A percentile compares a stretch with the other conserved stretches of the same genome.
phyloP scores from a whole-genome alignment of 2,329 filamentous ascomycete genomes.

The Thielaviopsis euricoi region DNA sequence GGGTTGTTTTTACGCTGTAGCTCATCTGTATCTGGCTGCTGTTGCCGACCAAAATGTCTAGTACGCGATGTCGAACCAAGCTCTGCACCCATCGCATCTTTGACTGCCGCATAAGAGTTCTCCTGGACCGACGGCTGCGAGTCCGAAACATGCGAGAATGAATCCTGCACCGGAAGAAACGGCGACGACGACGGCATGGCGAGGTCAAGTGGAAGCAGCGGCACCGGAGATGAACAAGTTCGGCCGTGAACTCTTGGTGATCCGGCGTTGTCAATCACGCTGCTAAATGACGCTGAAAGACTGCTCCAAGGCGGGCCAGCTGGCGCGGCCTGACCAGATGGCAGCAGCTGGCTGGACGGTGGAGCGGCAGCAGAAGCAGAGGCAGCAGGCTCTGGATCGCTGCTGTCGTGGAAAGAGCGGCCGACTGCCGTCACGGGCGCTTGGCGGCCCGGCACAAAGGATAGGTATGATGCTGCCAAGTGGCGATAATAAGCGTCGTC shows the following conservation, averaged over 20 bases:
- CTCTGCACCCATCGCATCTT: slow-evolving; percentile 15
- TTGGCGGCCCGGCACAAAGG: slow-evolving; percentile 23
- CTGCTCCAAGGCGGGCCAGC: slow-evolving; percentile 32
- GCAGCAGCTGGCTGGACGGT: slow-evolving; percentile 22
- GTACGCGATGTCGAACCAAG: slow-evolving; percentile 33
- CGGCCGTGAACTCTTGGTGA: slow-evolving; percentile 15
- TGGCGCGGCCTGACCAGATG: slow-evolving; percentile 29
- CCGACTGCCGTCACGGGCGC: background rate
- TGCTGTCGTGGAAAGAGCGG: too few relatives aligned
- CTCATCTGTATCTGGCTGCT: background rate
- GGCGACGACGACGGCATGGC: background rate
- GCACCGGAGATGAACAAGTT: too few relatives aligned
- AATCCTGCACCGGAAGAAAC: background rate
- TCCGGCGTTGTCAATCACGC: slow-evolving; percentile 28
- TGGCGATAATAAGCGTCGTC: slow-evolving; percentile 33
- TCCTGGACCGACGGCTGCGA: slow-evolving; percentile 15
- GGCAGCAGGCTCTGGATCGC: too few relatives aligned
- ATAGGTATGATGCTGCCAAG: slow-evolving; percentile 34
- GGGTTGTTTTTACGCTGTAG: too few relatives aligned
- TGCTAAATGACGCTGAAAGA: slow-evolving; percentile 25
- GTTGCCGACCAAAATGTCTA: slow-evolving; percentile 15
- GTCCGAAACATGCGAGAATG: slow-evolving; percentile 1
- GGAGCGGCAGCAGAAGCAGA: too few relatives aligned
- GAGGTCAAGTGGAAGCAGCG: background rate
- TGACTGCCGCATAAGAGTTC: slow-evolving; percentile 32